Base-by-base conservation (phyloP, 176 grass and related monocot genomes). In the Carex cristatella region DNA sequence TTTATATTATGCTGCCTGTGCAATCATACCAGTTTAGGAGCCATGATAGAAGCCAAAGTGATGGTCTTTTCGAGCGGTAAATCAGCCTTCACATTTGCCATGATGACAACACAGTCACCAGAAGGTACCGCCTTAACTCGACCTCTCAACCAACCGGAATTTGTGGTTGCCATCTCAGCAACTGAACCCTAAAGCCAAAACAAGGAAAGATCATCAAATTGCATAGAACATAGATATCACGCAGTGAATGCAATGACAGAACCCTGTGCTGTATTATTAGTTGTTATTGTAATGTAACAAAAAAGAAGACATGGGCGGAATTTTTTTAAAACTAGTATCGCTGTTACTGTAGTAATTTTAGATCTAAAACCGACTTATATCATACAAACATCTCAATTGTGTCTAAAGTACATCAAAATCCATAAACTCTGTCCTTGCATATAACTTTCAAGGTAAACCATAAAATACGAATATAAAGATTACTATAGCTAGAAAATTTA, bases 91-190 rank as follows among this genome's bases (percentile, higher is more conserved):
- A 90, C 89, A 60, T 81, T 91, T 57, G 92, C 96, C 89, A 98
- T 98, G 59, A 98, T 95, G 27, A 95, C 83, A 59, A 98, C 61
- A 49, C 89, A 94, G 67, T 98, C 96, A 62, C 96, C 96, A 42
- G 96, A 98, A 70, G 93, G 89, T 67, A 98, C 96, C 13, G 89
- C 96, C 87, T 98, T 98, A 74, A 98, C 96, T 86, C 85, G 92
- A 59, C 96, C 96, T 87, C 91, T 95, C 79, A 95, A 69, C 96
- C 96, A 98, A 84, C 68, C 92, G 23, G 93, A 48, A 79, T 79
- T 86, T 1, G 60, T 28, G 60, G 91, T 55, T 69, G 96, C 88
- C 96, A 98, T 98, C 73, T 81, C 79, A 68, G 69, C 81, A 94
- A 64, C 66, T 87, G 81, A n/a, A 92, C 38, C 85, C 84, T 94